Percentiles rank a stretch among this genome's conserved stretches.
phyloP scores from a whole-genome alignment of 2,329 filamentous ascomycete genomes.

The Pyrenophora tritici-repentis region DNA sequence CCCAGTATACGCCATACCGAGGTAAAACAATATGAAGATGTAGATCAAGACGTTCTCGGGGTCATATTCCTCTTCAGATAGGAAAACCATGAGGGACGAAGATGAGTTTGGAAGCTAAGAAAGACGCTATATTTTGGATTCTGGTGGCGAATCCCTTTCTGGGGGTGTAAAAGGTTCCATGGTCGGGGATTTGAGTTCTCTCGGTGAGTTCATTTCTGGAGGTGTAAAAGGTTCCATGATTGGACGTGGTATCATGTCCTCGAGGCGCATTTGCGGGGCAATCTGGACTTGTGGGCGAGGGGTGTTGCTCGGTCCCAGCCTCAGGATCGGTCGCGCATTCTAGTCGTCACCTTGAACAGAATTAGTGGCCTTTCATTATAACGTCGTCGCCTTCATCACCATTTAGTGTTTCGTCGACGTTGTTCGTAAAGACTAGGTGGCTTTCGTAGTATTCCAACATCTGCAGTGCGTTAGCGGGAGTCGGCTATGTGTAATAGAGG shows the following conservation, averaged over 20 bases:
- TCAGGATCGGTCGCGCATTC: constrained; percentile 1
- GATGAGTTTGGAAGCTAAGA: not conserved
- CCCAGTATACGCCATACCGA: not conserved
- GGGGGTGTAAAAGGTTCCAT: not conserved
- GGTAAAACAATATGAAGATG: not conserved
- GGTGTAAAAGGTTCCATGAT: not conserved
- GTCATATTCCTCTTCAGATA: too few relatives aligned
- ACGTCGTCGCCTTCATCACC: constrained; percentile 16
- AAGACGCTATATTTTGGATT: not conserved
- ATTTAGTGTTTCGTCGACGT: constrained; percentile 12
- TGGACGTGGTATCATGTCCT: not conserved
- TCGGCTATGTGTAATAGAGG: too few relatives aligned
- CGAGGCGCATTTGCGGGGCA: not conserved
- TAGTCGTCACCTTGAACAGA: constrained; percentile 3
- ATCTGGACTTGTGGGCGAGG: not conserved
- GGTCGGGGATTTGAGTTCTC: not conserved
- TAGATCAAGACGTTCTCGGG: too few relatives aligned
- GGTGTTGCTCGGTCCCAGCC: not conserved
- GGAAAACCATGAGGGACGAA: too few relatives aligned
- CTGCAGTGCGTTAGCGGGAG: constrained; percentile 16
- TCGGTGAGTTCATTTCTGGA: too few relatives aligned
- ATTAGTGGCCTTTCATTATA: constrained; percentile 11
- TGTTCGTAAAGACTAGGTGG: constrained; percentile 47
- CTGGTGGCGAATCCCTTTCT: too few relatives aligned
- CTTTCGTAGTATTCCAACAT: constrained; percentile 58